A percentile compares a stretch with the other conserved stretches of the same genome.
phyloP scores from a whole-genome alignment of 1,139 yeast genomes.

The Sugiyamaella novakii region DNA sequence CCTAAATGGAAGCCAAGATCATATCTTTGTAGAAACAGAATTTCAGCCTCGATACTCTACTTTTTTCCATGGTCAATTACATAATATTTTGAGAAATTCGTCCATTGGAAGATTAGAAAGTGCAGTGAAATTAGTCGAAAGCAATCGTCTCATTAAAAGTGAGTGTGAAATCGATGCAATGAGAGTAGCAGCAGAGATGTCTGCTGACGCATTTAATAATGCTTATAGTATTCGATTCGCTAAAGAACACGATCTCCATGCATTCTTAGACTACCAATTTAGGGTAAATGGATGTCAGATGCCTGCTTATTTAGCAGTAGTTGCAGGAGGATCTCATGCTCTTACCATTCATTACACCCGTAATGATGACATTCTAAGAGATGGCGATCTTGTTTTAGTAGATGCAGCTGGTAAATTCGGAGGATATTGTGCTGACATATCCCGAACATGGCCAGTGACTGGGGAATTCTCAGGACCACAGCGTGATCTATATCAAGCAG shows the following conservation, averaged over 20 bases:
- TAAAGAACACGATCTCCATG: conserved; percentile 75
- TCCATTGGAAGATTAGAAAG: conserved; percentile 21
- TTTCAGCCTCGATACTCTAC: conserved; percentile 25
- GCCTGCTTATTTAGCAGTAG: conserved; percentile 92
- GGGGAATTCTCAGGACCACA: conserved; percentile 75
- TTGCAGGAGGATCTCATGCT: conserved; percentile 89
- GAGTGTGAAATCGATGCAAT: conserved; percentile 72
- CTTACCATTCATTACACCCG: conserved; percentile 87
- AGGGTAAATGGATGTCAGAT: conserved; percentile 85
- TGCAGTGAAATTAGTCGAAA: conserved; percentile 51
- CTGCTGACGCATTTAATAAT: conserved; percentile 78
- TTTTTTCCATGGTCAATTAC: conserved; percentile 21
- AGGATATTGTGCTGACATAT: conserved; percentile 94
- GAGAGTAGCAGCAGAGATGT: conserved; percentile 80
- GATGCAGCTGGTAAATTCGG: conserved; percentile 96
- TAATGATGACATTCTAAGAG: conserved; percentile 74
- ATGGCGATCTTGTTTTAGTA: conserved; percentile 82
- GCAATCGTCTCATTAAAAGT: conserved; percentile 70
- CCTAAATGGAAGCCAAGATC: conserved; percentile 26
- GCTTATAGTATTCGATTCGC: conserved; percentile 65
- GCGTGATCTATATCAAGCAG: conserved; percentile 83
- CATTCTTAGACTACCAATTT: conserved; percentile 83
- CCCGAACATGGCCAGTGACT: conserved; percentile 93
- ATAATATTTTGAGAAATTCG: conserved; percentile 21
- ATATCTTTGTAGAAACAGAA: conserved; percentile 38